Evolutionary conservation across 2,329 filamentous ascomycete genomes (phyloP).

Genomic region (Didymella arachidicola): DNA sequence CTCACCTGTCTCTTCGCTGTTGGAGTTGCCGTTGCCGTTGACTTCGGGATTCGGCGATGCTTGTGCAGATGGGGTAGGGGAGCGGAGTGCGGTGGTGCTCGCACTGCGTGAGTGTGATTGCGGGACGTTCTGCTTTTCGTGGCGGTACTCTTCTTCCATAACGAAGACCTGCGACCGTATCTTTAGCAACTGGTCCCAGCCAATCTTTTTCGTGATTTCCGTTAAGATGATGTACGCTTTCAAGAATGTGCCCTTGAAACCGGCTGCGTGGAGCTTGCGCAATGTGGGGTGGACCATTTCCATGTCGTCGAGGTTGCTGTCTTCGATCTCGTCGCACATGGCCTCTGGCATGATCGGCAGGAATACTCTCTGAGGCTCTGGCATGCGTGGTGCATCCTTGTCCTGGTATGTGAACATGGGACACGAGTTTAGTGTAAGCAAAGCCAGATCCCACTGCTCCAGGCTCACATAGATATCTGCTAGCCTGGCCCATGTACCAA

Average conservation of each 20-base stretch:
- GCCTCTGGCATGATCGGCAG: slow-evolving; percentile 89
- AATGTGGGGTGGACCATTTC: slow-evolving; percentile 90
- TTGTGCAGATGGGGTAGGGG: slow-evolving; percentile 56
- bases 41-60: slow-evolving; percentile 45
- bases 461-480: slow-evolving; percentile 92
- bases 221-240: slow-evolving; percentile 94
- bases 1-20: slow-evolving; percentile 33
- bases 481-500: slow-evolving; percentile 92
- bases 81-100: slow-evolving; percentile 79
- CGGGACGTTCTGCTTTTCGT: slow-evolving; percentile 67
- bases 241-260: slow-evolving; percentile 94
- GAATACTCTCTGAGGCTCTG: slow-evolving; percentile 85
- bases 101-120: slow-evolving; percentile 68
- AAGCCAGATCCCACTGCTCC: slow-evolving; percentile 95
- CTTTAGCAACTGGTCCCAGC: slow-evolving; percentile 94
- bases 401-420: slow-evolving; percentile 99
- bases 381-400: slow-evolving; percentile 94
- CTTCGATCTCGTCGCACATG: slow-evolving; percentile 93
- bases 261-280: slow-evolving; percentile 82
- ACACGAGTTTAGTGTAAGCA: slow-evolving; percentile 95
- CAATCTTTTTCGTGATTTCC: slow-evolving; percentile 94
- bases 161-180: slow-evolving; percentile 97
- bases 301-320: slow-evolving; percentile 77
- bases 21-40: slow-evolving; percentile 49
- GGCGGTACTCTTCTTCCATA: slow-evolving; percentile 98